A percentile compares a stretch with the other conserved stretches of the same genome.
Conservation (phyloP, 306 rosid species). For the Rosa lucieae region DNA sequence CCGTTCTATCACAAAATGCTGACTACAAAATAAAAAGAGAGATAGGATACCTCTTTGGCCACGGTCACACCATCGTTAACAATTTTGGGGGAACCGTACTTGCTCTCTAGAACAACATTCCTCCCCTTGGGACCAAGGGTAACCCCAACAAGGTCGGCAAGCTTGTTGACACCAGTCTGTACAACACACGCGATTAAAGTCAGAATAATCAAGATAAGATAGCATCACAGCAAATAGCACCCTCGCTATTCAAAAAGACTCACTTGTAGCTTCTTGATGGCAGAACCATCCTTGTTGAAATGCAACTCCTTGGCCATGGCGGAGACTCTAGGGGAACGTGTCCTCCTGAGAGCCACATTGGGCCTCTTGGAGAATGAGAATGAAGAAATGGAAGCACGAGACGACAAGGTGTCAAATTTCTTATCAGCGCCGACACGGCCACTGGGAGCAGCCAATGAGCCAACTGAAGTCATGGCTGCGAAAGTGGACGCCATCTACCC, state of each 20-base stretch:
- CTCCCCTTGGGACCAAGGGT: slow-evolving; percentile 99
- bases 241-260: neutral
- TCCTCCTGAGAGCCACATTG: slow-evolving; percentile 37
- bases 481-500: slow-evolving; percentile 76
- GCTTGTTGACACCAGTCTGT: slow-evolving; percentile 96
- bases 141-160: slow-evolving; percentile 96
- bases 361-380: slow-evolving; percentile 47
- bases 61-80: slow-evolving; percentile 99
- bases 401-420: slow-evolving; percentile 54
- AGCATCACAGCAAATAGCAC: too few relatives aligned
- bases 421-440: slow-evolving; percentile 29
- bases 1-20: neutral
- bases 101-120: slow-evolving; percentile 96
- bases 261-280: slow-evolving; percentile 84
- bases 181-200: neutral
- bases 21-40: neutral
- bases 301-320: slow-evolving; percentile 98
- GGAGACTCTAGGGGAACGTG: slow-evolving; percentile 46
- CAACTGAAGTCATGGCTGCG: slow-evolving; percentile 60
- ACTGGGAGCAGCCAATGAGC: slow-evolving; percentile 52
- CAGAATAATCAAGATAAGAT: neutral
- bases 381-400: slow-evolving; percentile 66
- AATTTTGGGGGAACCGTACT: slow-evolving; percentile 96
- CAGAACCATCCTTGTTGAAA: slow-evolving; percentile 89
- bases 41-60: slow-evolving; percentile 72